phyloP scores from a whole-genome alignment of 306 rosid species.

The Herpetospermum pedunculosum region DNA sequence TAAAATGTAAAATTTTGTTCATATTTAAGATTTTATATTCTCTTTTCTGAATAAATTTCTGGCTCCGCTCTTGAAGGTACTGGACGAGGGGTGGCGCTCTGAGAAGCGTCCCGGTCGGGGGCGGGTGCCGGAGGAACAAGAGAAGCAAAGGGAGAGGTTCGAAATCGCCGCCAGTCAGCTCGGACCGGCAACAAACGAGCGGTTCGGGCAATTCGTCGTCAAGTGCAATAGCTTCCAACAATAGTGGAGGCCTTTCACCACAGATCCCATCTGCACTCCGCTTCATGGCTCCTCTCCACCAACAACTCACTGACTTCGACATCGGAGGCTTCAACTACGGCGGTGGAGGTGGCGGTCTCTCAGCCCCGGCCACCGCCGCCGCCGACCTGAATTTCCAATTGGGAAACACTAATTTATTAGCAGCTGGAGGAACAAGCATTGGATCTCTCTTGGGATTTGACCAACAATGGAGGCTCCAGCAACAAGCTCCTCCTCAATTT shows the following conservation, averaged over 20 bases:
- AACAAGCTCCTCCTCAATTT: conserved; percentile 9
- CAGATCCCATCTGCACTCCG: conserved; percentile 13
- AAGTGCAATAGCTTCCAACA: conserved; percentile 9
- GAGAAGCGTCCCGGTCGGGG: conserved; percentile 13
- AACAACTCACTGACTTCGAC: not conserved
- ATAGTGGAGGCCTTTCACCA: conserved; percentile 5
- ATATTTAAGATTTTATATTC: not conserved
- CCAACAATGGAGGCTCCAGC: conserved; percentile 16
- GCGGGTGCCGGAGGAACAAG: conserved; percentile 13
- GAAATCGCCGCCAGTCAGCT: conserved; percentile 13
- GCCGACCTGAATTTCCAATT: conserved; percentile 5
- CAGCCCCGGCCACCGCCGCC: not conserved
- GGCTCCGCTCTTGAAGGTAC: conserved; percentile 8
- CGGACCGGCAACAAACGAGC: conserved; percentile 13
- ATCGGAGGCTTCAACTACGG: not conserved
- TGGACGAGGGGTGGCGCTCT: conserved; percentile 16
- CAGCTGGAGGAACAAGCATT: conserved; percentile 4
- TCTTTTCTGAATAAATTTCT: not conserved
- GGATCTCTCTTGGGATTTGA: conserved; percentile 14
- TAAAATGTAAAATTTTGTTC: no score
- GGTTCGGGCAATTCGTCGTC: conserved; percentile 6
- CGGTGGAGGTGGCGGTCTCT: not conserved
- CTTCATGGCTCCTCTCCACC: conserved; percentile 13
- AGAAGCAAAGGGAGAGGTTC: conserved; percentile 13
- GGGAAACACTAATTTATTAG: not conserved